These are phyloP conservation scores for Lipomyces oligophaga DNA, from an alignment of 805 yeast genomes.

Conservation along the genomic window DNA sequence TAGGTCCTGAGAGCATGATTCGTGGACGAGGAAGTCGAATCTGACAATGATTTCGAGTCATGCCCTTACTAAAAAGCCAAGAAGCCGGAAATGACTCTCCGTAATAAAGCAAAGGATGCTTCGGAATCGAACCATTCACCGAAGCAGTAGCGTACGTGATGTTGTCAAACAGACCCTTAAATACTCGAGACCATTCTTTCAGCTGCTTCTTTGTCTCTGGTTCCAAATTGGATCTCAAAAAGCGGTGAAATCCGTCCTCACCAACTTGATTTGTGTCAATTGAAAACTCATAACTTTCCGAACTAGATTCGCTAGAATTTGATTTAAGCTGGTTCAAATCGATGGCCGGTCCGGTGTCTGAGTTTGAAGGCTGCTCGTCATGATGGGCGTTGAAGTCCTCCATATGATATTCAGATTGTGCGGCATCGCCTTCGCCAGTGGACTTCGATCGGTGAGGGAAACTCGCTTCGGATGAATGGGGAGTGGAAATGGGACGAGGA, in stretches of 20 bases:
- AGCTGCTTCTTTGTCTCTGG: not conserved
- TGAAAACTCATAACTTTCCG: too few species aligned
- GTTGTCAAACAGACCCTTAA: slow-evolving; percentile 1
- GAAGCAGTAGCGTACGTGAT: not conserved
- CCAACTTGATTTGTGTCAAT: too few species aligned
- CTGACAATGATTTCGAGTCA: not conserved
- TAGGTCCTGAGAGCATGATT: not conserved
- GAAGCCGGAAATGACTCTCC: slow-evolving; percentile 7
- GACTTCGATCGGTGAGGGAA: too few species aligned
- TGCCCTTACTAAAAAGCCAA: not conserved
- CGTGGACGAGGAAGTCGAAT: not conserved
- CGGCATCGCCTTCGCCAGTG: too few species aligned
- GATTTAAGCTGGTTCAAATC: not conserved
- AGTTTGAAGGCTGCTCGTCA: not conserved
- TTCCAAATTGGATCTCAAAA: too few species aligned
- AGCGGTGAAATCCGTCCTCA: too few species aligned
- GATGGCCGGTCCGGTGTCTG: not conserved
- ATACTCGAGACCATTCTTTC: not conserved
- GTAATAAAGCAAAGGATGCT: not conserved
- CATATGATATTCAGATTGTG: too few species aligned
- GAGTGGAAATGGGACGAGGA: too few species aligned
- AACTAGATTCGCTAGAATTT: too few species aligned
- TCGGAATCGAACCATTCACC: too few species aligned
- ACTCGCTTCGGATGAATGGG: too few species aligned
- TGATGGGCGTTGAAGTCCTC: not conserved